Conservation (phyloP, 1,284 basidiomycete genomes). For the Coriolopsis trogii region DNA sequence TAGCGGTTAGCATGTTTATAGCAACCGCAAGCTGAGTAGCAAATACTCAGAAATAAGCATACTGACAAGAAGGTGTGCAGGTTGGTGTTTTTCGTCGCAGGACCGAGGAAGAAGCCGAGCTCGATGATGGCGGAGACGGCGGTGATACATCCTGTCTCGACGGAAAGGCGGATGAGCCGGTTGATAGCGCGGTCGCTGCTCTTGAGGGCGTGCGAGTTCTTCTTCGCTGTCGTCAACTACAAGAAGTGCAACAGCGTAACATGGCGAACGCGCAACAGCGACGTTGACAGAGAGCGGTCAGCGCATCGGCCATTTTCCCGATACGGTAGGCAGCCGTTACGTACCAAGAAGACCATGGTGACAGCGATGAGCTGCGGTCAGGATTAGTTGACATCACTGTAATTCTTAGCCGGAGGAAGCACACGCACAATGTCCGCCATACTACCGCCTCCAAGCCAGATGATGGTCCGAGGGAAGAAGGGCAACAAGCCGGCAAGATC, state of each 20-base stretch:
- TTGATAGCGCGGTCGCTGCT: slow-evolving; percentile 12
- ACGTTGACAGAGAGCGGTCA: no score
- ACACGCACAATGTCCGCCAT: slow-evolving; percentile 8
- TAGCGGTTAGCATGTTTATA: neutral
- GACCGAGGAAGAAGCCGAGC: slow-evolving; percentile 10
- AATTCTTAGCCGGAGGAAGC: no score
- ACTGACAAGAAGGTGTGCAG: slow-evolving; percentile 12
- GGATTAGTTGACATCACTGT: neutral
- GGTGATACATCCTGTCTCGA: slow-evolving; percentile 19
- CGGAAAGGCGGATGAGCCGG: slow-evolving; percentile 14
- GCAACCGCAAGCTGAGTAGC: neutral
- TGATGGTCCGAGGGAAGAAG: slow-evolving; percentile 6
- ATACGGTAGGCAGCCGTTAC: neutral
- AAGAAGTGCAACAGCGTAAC: no score
- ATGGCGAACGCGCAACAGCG: no score
- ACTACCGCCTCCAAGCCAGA: slow-evolving; percentile 10
- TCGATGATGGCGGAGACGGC: slow-evolving; percentile 8
- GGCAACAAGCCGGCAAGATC: slow-evolving; percentile 2
- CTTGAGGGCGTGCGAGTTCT: slow-evolving; percentile 3
- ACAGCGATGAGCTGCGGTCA: slow-evolving; percentile 15
- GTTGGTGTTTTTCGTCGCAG: slow-evolving; percentile 9
- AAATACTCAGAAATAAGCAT: no score
- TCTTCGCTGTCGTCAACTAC: slow-evolving; percentile 6
- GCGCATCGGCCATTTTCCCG: neutral
- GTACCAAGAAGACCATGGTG: slow-evolving; percentile 22